Evolutionary conservation across 2,329 filamentous ascomycete genomes (phyloP).

Genomic region (Fusarium chaquense): DNA sequence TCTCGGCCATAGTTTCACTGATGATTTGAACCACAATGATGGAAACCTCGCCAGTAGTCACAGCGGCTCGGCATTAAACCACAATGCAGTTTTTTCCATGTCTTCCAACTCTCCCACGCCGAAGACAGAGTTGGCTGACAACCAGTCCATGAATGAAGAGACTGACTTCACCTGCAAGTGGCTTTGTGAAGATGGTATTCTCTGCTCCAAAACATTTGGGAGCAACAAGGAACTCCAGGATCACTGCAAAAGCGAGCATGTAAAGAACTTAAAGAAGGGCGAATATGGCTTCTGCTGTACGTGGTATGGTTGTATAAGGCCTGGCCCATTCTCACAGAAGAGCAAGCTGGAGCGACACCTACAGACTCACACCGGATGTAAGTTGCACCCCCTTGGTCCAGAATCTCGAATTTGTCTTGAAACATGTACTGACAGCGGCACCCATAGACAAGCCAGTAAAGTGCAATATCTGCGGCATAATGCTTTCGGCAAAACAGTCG

Average conservation of each 20-base stretch:
- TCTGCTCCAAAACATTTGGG: constrained; percentile 55
- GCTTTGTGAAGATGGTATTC: constrained; percentile 42
- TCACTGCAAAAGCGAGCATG: constrained; percentile 66
- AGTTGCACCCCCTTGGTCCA: constrained; percentile 47
- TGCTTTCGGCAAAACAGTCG: constrained; percentile 75
- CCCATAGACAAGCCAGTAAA: constrained; percentile 68
- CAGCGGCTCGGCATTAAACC: neutral
- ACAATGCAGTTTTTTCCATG: constrained; percentile 13
- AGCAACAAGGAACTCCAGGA: constrained; percentile 64
- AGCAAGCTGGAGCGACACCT: constrained; percentile 75
- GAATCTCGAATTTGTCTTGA: neutral
- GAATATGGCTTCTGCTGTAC: constrained; percentile 63
- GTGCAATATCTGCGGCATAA: constrained; percentile 66
- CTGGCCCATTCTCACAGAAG: constrained; percentile 67
- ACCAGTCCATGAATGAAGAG: constrained; percentile 34
- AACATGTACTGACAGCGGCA: constrained; percentile 21
- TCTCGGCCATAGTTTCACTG: constrained; percentile 20
- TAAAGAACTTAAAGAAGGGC: constrained; percentile 59
- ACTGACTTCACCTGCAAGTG: constrained; percentile 53
- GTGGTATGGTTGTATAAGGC: constrained; percentile 68
- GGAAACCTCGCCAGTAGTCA: constrained; percentile 16
- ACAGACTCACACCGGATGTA: constrained; percentile 74
- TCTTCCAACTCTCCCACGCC: constrained; percentile 16
- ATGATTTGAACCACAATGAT: constrained; percentile 21
- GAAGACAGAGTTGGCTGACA: constrained; percentile 29